Evolutionary conservation across 2,329 filamentous ascomycete species (phyloP), one percentile per base, ranked within the genome.

Genomic region (Fusarium piperis): DNA sequence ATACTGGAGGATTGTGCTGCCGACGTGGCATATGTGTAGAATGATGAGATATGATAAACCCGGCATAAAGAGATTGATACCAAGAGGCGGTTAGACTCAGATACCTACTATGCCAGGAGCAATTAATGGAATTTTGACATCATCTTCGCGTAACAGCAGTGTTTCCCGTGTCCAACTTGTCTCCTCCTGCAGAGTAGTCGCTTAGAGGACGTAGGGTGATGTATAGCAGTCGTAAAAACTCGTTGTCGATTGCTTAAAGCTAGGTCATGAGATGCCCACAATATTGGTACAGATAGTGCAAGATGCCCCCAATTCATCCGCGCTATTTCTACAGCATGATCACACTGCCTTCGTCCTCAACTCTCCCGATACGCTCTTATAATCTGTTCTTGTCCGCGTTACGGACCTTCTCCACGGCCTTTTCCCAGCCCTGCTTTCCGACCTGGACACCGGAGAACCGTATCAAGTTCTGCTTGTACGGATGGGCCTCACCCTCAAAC

Each of bases 401-500:
- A 64, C 88, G 81, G 52, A 90, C 85, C 57, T 82, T 83, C 79
- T 83, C 83, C 1, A 86, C 85, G 2, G 83, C 83, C 72, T 84
- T 81, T 74, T 85, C 82, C 88, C 88, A 90, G 3, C 87, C 87
- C 41, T 84, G 79, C 52, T 81, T 76, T 1, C 88, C 88, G 2
- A 90, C 88, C 41, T 80, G 77, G 74, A 88, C 85, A 16, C 90
- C 91, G 8, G 86, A 88, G 74, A 95, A 92, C 79, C 89, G 89
- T 57, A 98, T 83, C 69, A 98, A 83, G 79, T 99, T 99, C 81
- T 91, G 83, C 88, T 93, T 93, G 82, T 98, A 98, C 39, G 96
- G 97, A 85, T 99, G 95, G 26, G 90, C 90, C 39, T 90, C 86
- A n/a, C 95, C 94, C 84, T 99, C 97, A 81, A 98, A 99, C 7